Percentiles rank a stretch among this genome's conserved stretches.
These are phyloP conservation scores for Jamesozyma rosinii DNA, from an alignment of 805 yeast species.

Conservation along the genomic window DNA sequence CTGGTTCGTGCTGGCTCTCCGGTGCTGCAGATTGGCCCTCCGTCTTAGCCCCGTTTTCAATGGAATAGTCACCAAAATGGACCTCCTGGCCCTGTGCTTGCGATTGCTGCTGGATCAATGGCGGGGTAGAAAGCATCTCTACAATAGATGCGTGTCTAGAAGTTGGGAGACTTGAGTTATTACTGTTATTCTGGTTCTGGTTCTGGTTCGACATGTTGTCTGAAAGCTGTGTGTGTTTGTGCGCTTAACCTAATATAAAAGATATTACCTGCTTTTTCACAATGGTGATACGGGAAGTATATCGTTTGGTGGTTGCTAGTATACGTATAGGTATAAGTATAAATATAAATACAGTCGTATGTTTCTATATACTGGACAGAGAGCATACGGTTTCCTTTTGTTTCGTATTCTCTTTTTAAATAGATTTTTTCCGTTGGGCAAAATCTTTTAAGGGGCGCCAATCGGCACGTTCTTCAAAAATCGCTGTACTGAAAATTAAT, in stretches of 20 bases:
- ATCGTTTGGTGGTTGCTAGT: background rate
- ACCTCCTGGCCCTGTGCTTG: background rate
- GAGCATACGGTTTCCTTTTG: too few relatives aligned
- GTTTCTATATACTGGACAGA: too few relatives aligned
- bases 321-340: background rate
- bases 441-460: too few relatives aligned
- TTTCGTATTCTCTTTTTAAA: too few relatives aligned
- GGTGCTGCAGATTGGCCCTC: too few relatives aligned
- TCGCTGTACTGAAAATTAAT: too few relatives aligned
- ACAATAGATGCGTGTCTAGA: constrained; percentile 59
- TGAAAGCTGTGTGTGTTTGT: background rate
- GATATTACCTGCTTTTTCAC: background rate
- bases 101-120: constrained; percentile 33
- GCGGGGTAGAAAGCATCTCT: constrained; percentile 68
- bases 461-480: too few relatives aligned
- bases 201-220: background rate
- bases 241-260: too few relatives aligned
- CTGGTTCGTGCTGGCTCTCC: too few relatives aligned
- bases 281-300: background rate
- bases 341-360: too few relatives aligned
- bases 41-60: too few relatives aligned
- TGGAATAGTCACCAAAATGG: constrained; percentile 1
- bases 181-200: constrained; percentile 3
- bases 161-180: constrained; percentile 5
- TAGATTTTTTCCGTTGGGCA: too few relatives aligned